Evolutionary conservation across 176 grass and related monocot genomes (phyloP).

Genomic region (Oryza meyeriana): DNA sequence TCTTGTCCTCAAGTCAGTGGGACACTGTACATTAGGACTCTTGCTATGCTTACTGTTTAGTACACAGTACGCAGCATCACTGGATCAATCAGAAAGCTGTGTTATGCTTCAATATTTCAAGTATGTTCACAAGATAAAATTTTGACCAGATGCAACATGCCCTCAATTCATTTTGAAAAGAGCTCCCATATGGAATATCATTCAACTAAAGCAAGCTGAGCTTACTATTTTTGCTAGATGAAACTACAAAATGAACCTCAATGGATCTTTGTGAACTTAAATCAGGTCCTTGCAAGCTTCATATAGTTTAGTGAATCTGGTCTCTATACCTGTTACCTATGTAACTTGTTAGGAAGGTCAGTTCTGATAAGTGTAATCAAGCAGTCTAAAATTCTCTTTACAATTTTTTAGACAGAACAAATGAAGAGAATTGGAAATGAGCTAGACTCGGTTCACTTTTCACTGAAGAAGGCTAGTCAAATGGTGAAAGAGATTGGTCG

Average conservation of each 20-base stretch:
- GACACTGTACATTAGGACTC: background rate
- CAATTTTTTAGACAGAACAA: constrained; percentile 53
- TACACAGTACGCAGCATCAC: background rate
- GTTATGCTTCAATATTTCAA: constrained; percentile 15
- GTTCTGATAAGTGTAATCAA: background rate
- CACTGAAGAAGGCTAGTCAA: constrained; percentile 63
- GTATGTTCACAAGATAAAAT: background rate
- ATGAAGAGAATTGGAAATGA: constrained; percentile 61
- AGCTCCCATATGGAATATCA: too few relatives aligned
- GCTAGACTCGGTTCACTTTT: constrained; percentile 66
- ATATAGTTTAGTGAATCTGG: too few relatives aligned
- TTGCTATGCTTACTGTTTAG: background rate
- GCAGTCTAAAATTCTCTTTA: background rate
- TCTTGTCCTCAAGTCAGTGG: too few relatives aligned
- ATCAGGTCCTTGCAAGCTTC: background rate
- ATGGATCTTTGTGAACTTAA: background rate
- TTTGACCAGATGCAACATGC: constrained; percentile 1
- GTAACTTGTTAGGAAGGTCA: background rate
- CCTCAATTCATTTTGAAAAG: too few relatives aligned
- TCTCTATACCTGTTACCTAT: background rate
- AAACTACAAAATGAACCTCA: background rate
- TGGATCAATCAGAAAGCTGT: background rate
- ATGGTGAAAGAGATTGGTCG: constrained; percentile 70
- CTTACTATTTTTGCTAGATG: background rate
- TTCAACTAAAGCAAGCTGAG: background rate